Evolutionary conservation across 345 rosid species (phyloP).

Genomic region (Turritis glabra): DNA sequence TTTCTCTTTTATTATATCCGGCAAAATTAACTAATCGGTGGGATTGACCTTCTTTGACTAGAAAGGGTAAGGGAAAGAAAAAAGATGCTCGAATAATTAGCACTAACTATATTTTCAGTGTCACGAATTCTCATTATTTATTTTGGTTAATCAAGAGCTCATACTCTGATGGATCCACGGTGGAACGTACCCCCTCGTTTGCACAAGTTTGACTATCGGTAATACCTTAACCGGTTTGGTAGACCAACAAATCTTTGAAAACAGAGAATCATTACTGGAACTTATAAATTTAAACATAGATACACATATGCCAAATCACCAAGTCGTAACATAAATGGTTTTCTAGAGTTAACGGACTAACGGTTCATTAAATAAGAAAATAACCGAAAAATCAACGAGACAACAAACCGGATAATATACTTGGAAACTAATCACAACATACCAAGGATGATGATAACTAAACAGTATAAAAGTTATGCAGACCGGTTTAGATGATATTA

Average conservation of each 20-base stretch:
- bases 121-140: not conserved
- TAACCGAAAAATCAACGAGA: conserved; percentile 5
- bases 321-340: not conserved
- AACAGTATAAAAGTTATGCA: not conserved
- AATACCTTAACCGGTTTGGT: not conserved
- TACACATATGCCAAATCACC: not conserved
- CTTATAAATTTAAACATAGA: not conserved
- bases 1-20: not conserved
- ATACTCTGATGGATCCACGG: not conserved
- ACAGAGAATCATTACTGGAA: not conserved
- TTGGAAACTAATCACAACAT: conserved; percentile 12
- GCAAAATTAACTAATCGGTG: not conserved
- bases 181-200: not conserved
- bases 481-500: not conserved
- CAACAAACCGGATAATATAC: conserved; percentile 6
- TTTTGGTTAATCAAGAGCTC: not conserved
- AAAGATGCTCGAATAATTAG: conserved; percentile 1
- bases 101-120: not conserved
- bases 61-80: conserved; percentile 15
- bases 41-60: conserved; percentile 21
- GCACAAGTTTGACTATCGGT: not conserved
- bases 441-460: not conserved
- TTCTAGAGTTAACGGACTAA: not conserved
- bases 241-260: not conserved
- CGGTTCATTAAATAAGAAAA: not conserved